Evolutionary conservation across 257 asterid species (phyloP).

Genomic region (Verbena officinalis): DNA sequence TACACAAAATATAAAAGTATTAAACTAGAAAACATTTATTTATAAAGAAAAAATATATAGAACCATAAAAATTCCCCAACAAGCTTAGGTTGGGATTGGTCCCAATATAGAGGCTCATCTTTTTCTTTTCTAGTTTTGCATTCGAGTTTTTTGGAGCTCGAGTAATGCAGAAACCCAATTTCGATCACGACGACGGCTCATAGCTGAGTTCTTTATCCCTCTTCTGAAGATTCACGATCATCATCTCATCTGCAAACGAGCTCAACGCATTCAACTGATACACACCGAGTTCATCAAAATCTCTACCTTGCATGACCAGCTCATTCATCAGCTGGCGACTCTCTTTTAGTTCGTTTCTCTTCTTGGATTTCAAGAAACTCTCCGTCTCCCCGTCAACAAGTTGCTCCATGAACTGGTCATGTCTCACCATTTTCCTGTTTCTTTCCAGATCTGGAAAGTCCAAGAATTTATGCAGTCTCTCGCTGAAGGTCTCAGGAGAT

Average conservation of each 20-base stretch:
- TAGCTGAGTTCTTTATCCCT: neutral
- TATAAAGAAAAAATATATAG: too few relatives aligned
- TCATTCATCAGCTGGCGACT: neutral
- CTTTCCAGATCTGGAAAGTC: constrained; percentile 16
- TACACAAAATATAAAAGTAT: too few relatives aligned
- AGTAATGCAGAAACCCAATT: too few relatives aligned
- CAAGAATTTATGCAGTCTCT: constrained; percentile 15
- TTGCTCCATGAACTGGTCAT: constrained; percentile 20
- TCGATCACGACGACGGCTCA: too few relatives aligned
- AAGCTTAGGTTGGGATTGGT: too few relatives aligned
- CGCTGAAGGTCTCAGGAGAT: constrained; percentile 7
- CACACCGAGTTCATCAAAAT: neutral
- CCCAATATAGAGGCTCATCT: too few relatives aligned
- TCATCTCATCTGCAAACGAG: neutral
- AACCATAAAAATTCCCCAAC: too few relatives aligned
- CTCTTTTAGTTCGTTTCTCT: neutral
- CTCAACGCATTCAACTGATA: constrained; percentile 13
- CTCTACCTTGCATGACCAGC: neutral
- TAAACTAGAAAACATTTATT: too few relatives aligned
- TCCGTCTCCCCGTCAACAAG: constrained; percentile 10
- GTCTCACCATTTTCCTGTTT: constrained; percentile 7
- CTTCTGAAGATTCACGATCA: constrained; percentile 16
- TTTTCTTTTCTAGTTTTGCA: too few relatives aligned
- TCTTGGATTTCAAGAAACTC: neutral
- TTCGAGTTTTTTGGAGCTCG: too few relatives aligned